Conservation (phyloP, 257 asterid species). For the Leptodermis oblonga region DNA sequence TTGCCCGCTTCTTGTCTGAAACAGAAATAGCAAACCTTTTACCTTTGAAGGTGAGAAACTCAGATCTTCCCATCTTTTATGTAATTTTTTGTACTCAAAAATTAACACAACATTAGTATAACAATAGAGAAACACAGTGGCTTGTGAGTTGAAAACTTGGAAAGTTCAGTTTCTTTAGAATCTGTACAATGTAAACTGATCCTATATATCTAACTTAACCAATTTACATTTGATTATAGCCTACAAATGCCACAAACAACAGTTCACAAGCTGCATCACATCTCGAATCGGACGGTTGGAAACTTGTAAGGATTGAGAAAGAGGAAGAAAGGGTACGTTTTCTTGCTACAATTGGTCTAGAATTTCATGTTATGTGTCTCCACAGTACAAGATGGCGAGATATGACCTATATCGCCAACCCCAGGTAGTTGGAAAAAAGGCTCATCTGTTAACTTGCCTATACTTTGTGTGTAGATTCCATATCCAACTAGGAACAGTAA, state of each 20-base stretch:
- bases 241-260: neutral
- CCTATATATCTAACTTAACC: neutral
- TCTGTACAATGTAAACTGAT: neutral
- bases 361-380: neutral
- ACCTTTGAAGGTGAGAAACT: slow-evolving; percentile 25
- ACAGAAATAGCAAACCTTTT: neutral
- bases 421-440: too few species aligned
- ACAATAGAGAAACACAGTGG: too few species aligned
- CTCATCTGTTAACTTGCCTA: neutral
- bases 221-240: neutral
- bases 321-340: neutral
- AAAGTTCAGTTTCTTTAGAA: neutral
- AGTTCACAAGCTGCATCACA: neutral
- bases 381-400: too few species aligned
- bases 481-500: neutral
- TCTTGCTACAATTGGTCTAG: neutral
- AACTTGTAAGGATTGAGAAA: neutral
- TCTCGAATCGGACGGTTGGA: neutral
- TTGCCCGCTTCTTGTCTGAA: slow-evolving; percentile 14
- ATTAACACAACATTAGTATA: neutral
- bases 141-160: neutral
- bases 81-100: neutral
- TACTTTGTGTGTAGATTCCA: neutral
- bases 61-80: neutral
- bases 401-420: too few species aligned